These are phyloP conservation scores for Gymnopilus junonius DNA, from an alignment of 768 basidiomycete genomes.

Conservation along the genomic window DNA sequence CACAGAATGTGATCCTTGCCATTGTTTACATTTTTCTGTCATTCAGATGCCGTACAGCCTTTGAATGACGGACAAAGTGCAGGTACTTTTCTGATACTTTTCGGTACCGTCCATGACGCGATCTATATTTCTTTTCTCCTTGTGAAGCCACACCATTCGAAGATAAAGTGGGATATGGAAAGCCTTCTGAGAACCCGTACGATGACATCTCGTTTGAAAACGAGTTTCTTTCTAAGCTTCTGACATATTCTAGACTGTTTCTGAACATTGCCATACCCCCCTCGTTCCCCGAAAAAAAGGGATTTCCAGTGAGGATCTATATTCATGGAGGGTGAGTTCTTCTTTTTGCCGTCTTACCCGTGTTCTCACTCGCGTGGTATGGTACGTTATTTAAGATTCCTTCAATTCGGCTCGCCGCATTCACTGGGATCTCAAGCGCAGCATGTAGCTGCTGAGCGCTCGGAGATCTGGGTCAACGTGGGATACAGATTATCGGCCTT, in stretches of 20 bases:
- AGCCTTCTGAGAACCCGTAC: slow-evolving; percentile 75
- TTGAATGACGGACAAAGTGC: slow-evolving; percentile 65
- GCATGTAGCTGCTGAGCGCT: slow-evolving; percentile 63
- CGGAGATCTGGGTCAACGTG: slow-evolving; percentile 77
- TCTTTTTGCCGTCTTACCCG: not conserved
- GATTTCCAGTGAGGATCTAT: slow-evolving; percentile 72
- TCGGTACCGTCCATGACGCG: not conserved
- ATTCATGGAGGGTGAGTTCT: slow-evolving; percentile 72
- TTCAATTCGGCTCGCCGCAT: slow-evolving; percentile 82
- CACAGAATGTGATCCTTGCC: not conserved
- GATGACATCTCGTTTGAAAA: slow-evolving; percentile 13
- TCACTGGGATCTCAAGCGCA: slow-evolving; percentile 64
- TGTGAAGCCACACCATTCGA: slow-evolving; percentile 47
- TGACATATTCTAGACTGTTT: slow-evolving; percentile 50
- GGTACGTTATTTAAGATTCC: slow-evolving; percentile 50
- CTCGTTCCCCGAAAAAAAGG: slow-evolving; percentile 43
- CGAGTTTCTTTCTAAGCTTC: not conserved
- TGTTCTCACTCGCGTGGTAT: not conserved
- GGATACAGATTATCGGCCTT: slow-evolving; percentile 79
- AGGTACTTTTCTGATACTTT: slow-evolving; percentile 35
- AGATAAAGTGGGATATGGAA: slow-evolving; percentile 68
- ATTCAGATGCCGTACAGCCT: slow-evolving; percentile 67
- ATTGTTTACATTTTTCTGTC: not conserved
- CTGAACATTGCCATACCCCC: slow-evolving; percentile 69
- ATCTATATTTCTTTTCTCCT: not conserved